Evolutionary conservation across 106 monocot species (phyloP).

Genomic region (Posidonia australis): DNA sequence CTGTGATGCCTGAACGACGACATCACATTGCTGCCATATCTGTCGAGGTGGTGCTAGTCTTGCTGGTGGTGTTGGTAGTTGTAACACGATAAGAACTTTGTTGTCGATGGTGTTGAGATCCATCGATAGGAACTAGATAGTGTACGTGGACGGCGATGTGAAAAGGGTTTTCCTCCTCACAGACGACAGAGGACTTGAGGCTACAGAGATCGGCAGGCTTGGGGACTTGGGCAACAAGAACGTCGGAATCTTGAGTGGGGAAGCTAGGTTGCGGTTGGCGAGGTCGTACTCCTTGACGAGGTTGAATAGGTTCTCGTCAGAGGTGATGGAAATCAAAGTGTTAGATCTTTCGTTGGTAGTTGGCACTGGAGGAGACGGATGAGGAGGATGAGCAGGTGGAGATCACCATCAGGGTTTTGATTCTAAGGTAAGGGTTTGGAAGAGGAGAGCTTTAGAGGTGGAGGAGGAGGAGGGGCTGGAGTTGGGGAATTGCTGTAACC

Average conservation of each 20-base stretch:
- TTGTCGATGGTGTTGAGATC: neutral
- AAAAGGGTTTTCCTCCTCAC: no score
- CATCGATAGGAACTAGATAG: neutral
- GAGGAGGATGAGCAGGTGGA: constrained; percentile 41
- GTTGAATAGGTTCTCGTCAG: no score
- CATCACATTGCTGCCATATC: neutral
- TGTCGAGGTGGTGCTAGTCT: neutral
- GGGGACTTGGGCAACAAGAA: constrained; percentile 32
- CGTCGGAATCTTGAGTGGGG: constrained; percentile 50
- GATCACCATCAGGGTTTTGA: constrained; percentile 29
- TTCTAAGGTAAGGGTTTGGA: no score
- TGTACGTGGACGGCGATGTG: neutral
- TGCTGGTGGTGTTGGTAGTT: neutral
- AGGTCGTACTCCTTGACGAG: no score
- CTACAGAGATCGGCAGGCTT: neutral
- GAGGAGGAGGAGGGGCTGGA: no score
- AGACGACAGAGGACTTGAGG: neutral
- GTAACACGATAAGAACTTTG: neutral
- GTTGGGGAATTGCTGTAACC: no score
- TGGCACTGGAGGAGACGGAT: constrained; percentile 55
- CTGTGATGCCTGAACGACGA: neutral
- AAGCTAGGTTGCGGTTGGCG: constrained; percentile 25
- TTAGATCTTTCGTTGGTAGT: constrained; percentile 72
- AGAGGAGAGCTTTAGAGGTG: no score
- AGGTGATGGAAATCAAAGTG: constrained; percentile 32